Percentiles rank a stretch among this genome's conserved stretches.
phyloP scores from a whole-genome alignment of 108 stramenopile species.

The Discostella stelligeroides region DNA sequence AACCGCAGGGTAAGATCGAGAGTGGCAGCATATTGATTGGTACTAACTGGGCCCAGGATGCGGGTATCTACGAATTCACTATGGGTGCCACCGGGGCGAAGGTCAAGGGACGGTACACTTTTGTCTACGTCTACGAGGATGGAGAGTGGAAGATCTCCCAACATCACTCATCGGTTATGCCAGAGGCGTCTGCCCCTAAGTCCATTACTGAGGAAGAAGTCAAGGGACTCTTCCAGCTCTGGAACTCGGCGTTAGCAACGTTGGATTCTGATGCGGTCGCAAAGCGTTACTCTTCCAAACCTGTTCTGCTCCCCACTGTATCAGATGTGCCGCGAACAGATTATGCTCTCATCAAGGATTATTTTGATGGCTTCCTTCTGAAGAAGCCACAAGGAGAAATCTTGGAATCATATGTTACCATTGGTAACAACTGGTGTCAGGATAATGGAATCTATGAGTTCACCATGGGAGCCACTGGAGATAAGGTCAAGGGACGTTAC shows the following conservation, averaged over 20 bases:
- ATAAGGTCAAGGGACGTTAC: slow-evolving; percentile 64
- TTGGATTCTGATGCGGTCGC: slow-evolving; percentile 46
- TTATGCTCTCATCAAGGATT: slow-evolving; percentile 33
- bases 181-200: slow-evolving; percentile 48
- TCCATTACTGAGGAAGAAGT: slow-evolving; percentile 52
- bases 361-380: slow-evolving; percentile 33
- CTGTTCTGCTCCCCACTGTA: slow-evolving; percentile 49
- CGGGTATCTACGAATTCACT: slow-evolving; percentile 64
- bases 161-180: slow-evolving; percentile 73
- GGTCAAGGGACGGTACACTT: slow-evolving; percentile 65
- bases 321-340: slow-evolving; percentile 40
- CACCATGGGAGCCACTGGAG: slow-evolving; percentile 59
- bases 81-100: slow-evolving; percentile 58
- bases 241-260: slow-evolving; percentile 55
- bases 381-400: slow-evolving; percentile 42
- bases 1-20: slow-evolving; percentile 46
- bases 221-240: slow-evolving; percentile 51
- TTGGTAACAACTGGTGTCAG: slow-evolving; percentile 55
- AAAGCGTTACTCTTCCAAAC: slow-evolving; percentile 41
- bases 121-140: slow-evolving; percentile 65
- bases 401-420: slow-evolving; percentile 22
- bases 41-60: slow-evolving; percentile 55
- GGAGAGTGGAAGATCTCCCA: slow-evolving; percentile 76
- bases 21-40: slow-evolving; percentile 40
- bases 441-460: slow-evolving; percentile 66